Evolutionary conservation across 202 grass and related monocot genomes (phyloP).

Genomic region (Digitaria exilis): DNA sequence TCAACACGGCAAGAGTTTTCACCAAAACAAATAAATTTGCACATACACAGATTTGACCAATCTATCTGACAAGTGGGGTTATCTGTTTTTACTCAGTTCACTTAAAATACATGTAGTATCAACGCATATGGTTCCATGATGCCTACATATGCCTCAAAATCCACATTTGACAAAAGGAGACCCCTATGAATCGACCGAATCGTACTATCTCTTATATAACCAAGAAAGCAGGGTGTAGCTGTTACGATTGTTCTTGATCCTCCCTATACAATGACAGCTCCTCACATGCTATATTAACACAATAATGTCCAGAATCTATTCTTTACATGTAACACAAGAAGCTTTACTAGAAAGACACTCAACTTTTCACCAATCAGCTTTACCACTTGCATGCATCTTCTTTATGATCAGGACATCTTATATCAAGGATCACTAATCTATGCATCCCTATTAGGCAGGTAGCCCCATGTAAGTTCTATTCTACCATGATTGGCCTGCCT

Average conservation of each 20-base stretch:
- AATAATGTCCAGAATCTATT: conserved; percentile 52
- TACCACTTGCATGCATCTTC: conserved; percentile 45
- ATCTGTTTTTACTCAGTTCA: too few species aligned
- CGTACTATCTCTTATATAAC: conserved; percentile 32
- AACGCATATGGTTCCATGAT: conserved; percentile 46
- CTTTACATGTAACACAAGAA: conserved; percentile 56
- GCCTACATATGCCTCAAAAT: conserved; percentile 44
- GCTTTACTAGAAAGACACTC: conserved; percentile 60
- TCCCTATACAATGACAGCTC: conserved; percentile 29
- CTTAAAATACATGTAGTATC: conserved; percentile 32
- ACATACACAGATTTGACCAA: neutral
- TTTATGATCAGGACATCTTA: conserved; percentile 30
- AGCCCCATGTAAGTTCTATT: conserved; percentile 38
- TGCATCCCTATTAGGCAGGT: conserved; percentile 36
- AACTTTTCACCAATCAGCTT: conserved; percentile 49
- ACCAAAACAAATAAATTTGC: too few species aligned
- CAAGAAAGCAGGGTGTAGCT: conserved; percentile 21
- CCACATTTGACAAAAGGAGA: conserved; percentile 17
- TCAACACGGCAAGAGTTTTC: neutral
- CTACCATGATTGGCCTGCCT: conserved; percentile 44
- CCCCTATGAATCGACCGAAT: conserved; percentile 35
- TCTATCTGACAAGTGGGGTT: conserved; percentile 34
- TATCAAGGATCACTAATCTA: conserved; percentile 43
- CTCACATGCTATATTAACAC: conserved; percentile 47
- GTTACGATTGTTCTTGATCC: conserved; percentile 40